Conservation (phyloP, 148 eudicot genomes). For the Silene conica region DNA sequence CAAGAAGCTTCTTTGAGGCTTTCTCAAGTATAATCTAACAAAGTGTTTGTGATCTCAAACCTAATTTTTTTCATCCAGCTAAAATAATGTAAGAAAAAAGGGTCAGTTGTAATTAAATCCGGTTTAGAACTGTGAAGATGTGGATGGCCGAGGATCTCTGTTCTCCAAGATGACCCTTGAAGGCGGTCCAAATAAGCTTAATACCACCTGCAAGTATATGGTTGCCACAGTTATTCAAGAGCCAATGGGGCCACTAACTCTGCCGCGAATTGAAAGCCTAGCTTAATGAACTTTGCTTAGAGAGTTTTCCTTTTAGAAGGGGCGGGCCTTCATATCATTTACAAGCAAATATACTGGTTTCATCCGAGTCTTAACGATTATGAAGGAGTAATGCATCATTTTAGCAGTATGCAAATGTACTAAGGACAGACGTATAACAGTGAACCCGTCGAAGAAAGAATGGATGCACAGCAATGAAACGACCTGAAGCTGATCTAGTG, state of each 20-base stretch:
- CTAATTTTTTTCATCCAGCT: slow-evolving; percentile 13
- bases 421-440: background rate
- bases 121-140: slow-evolving; percentile 39
- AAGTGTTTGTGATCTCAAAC: slow-evolving; percentile 21
- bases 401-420: background rate
- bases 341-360: background rate
- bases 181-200: slow-evolving; percentile 87
- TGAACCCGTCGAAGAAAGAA: background rate
- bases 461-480: background rate
- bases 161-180: slow-evolving; percentile 56
- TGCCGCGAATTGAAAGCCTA: background rate
- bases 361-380: background rate
- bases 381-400: background rate
- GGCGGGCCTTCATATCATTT: background rate
- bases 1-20: slow-evolving; percentile 21
- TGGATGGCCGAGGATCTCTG: slow-evolving; percentile 63
- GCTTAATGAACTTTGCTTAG: too few relatives aligned
- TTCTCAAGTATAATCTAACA: slow-evolving; percentile 11
- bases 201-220: slow-evolving; percentile 52
- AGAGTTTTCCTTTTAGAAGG: too few relatives aligned
- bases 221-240: background rate
- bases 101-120: slow-evolving; percentile 16
- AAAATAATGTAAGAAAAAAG: slow-evolving; percentile 5
- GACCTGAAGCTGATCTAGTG: background rate
- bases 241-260: background rate